phyloP scores from a whole-genome alignment of 2,329 filamentous ascomycete species.

The Sporothrix pseudoabietina region DNA sequence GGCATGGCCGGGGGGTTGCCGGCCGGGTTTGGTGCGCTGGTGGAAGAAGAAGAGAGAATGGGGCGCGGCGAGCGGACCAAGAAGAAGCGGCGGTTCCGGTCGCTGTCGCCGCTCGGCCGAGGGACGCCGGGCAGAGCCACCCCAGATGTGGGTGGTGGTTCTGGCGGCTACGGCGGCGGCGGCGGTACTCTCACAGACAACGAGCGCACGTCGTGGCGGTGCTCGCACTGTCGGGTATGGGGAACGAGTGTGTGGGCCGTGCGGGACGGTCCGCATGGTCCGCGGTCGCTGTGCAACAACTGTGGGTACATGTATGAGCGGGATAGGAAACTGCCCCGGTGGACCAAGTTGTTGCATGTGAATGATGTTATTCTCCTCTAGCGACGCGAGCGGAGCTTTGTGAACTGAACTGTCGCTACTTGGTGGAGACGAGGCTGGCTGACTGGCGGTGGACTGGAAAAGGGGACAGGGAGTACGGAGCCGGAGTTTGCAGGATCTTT shows the following conservation, averaged over 20 bases:
- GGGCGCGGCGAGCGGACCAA: constrained; percentile 90
- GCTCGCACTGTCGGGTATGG: constrained; percentile 83
- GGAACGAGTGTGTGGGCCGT: constrained; percentile 94
- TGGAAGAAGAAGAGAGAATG: constrained; percentile 77
- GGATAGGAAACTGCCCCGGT: constrained; percentile 78
- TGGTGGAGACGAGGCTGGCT: not conserved
- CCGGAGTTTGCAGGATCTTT: constrained; percentile 8
- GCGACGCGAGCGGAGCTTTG: not conserved
- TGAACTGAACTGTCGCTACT: not conserved
- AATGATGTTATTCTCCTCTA: constrained; percentile 38
- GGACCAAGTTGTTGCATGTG: constrained; percentile 69
- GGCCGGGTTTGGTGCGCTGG: constrained; percentile 54
- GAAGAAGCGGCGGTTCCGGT: constrained; percentile 91
- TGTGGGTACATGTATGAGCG: constrained; percentile 89
- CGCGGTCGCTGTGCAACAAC: constrained; percentile 87
- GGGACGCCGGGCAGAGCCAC: constrained; percentile 74
- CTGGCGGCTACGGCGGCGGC: constrained; percentile 67
- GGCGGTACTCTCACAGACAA: constrained; percentile 68
- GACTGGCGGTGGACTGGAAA: not conserved
- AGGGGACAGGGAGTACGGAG: constrained; percentile 11
- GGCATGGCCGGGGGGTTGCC: constrained; percentile 79
- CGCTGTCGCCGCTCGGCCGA: constrained; percentile 76
- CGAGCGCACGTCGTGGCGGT: constrained; percentile 84
- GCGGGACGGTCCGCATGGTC: constrained; percentile 81
- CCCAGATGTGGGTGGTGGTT: constrained; percentile 73